Evolutionary conservation across 2,329 filamentous ascomycete species (phyloP).

Genomic region (Rhexocercosporidium sp.): DNA sequence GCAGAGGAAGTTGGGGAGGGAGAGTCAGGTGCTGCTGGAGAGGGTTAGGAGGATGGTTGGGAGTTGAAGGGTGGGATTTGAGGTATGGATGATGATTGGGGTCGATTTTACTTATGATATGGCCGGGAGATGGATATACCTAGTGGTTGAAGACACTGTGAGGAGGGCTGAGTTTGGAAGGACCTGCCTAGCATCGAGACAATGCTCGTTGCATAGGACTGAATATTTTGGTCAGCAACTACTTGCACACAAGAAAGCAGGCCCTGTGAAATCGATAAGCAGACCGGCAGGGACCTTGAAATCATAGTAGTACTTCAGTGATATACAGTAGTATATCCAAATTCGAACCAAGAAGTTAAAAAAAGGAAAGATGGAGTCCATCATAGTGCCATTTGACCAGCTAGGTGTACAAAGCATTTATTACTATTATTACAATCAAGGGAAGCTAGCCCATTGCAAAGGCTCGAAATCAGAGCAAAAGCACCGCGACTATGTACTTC

Average conservation of each 20-base stretch:
- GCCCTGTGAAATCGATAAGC: neutral
- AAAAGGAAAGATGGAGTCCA: neutral
- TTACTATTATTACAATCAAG: neutral
- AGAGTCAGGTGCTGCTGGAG: constrained; percentile 69
- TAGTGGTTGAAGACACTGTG: neutral
- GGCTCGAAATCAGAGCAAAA: neutral
- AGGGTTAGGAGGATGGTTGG: constrained; percentile 59
- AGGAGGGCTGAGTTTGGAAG: neutral
- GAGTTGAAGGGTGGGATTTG: constrained; percentile 25
- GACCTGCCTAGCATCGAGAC: neutral
- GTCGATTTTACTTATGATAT: neutral
- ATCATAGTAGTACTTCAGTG: too few species aligned
- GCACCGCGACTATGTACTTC: neutral
- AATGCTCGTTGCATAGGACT: neutral
- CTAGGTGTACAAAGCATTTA: neutral
- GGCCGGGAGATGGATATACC: neutral
- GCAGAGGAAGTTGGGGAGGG: constrained; percentile 70
- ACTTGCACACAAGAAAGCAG: neutral
- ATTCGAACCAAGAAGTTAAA: too few species aligned
- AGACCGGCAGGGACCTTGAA: too few species aligned
- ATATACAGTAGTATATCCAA: too few species aligned
- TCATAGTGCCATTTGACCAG: neutral
- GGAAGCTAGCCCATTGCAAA: neutral
- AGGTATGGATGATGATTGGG: neutral
- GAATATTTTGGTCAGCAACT: neutral